These are phyloP conservation scores for Dryadomyces quercus-mongolicae DNA, from an alignment of 2,329 filamentous ascomycete species.

Conservation along the genomic window DNA sequence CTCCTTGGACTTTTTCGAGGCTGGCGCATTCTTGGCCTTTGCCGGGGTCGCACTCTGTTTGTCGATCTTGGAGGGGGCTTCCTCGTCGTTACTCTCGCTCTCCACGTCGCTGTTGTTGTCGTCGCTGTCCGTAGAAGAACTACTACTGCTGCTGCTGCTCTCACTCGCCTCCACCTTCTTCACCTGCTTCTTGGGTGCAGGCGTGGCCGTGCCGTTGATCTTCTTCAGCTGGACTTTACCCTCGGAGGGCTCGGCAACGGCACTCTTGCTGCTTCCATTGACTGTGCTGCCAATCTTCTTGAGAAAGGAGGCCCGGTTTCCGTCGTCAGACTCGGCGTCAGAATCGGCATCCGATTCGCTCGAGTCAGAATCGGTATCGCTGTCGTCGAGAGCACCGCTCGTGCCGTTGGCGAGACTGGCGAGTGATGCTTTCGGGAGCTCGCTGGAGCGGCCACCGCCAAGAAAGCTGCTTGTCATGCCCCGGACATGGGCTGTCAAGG, in stretches of 20 bases:
- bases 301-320: constrained; percentile 6
- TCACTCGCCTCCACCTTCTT: neutral
- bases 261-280: neutral
- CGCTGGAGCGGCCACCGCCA: constrained; percentile 5
- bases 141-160: constrained; percentile 13
- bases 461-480: constrained; percentile 5
- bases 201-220: constrained; percentile 8
- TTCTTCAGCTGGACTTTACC: constrained; percentile 8
- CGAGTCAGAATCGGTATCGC: constrained; percentile 18
- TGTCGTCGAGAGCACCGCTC: constrained; percentile 2
- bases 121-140: constrained; percentile 5
- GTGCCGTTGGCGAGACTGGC: constrained; percentile 5
- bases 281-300: constrained; percentile 10
- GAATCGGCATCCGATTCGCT: constrained; percentile 6
- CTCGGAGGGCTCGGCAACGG: neutral
- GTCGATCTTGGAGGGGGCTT: constrained; percentile 4
- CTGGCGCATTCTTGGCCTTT: neutral
- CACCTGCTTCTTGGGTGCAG: neutral
- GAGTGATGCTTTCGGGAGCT: constrained; percentile 6
- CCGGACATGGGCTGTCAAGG: constrained; percentile 16
- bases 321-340: constrained; percentile 5
- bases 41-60: constrained; percentile 1
- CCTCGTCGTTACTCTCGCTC: constrained; percentile 12
- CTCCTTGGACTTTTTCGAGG: neutral
- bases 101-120: neutral